Conservation (phyloP, 2,329 filamentous ascomycete genomes). For the Monosporascus sp. region DNA sequence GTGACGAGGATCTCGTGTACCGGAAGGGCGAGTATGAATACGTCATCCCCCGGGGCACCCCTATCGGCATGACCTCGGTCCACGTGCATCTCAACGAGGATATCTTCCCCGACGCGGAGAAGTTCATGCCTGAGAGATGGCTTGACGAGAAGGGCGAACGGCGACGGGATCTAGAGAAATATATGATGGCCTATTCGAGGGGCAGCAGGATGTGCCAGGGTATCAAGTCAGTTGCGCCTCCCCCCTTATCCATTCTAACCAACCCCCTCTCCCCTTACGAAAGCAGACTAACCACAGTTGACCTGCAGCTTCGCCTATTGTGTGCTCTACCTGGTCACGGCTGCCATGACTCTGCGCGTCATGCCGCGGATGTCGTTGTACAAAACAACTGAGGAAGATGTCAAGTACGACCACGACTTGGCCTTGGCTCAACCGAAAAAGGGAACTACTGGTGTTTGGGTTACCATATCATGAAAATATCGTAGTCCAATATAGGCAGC, state of each 20-base stretch:
- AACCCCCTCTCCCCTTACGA: no score
- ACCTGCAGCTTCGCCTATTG: constrained; percentile 21
- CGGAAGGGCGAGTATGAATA: constrained; percentile 6
- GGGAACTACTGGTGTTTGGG: no score
- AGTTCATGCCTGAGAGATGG: constrained; percentile 19
- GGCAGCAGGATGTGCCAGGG: constrained; percentile 19
- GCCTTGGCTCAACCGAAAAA: no score
- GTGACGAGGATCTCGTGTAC: constrained; percentile 14
- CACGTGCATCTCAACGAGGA: constrained; percentile 16
- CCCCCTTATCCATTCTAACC: neutral
- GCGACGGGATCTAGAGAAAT: constrained; percentile 9
- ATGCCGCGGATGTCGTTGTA: constrained; percentile 17
- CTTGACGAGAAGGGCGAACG: constrained; percentile 7
- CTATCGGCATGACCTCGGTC: constrained; percentile 13
- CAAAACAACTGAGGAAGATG: constrained; percentile 21
- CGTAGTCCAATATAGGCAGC: no score
- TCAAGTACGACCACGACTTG: constrained; percentile 15
- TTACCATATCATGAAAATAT: no score
- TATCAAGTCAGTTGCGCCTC: constrained; percentile 17
- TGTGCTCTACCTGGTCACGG: constrained; percentile 22
- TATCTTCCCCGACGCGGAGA: constrained; percentile 14
- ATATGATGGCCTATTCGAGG: constrained; percentile 14
- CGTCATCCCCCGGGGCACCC: constrained; percentile 15
- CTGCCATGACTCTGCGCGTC: constrained; percentile 23
- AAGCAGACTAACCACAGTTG: no score